Conservation (phyloP, 2,329 filamentous ascomycete species). For the Alternaria sp. region DNA sequence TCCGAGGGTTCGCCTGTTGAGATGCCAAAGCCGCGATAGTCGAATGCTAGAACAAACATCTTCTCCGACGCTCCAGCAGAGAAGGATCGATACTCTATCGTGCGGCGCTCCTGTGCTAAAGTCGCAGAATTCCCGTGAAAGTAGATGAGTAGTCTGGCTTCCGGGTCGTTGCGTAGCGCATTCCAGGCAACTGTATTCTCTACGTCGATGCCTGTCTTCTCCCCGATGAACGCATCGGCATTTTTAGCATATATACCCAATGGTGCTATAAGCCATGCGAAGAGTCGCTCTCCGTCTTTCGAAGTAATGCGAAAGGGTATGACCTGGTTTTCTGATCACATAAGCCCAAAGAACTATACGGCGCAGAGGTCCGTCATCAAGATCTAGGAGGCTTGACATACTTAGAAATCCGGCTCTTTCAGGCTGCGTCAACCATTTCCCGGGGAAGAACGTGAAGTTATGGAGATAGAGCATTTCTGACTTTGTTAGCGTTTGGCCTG, state of each 20-base stretch:
- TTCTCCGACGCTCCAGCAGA: slow-evolving; percentile 65
- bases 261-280: slow-evolving; percentile 91
- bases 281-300: slow-evolving; percentile 76
- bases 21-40: slow-evolving; percentile 88
- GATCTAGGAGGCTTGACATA: slow-evolving; percentile 17
- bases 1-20: slow-evolving; percentile 83
- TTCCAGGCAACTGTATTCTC: slow-evolving; percentile 57
- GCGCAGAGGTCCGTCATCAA: background rate
- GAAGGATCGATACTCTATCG: slow-evolving; percentile 77
- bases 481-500: slow-evolving; percentile 6
- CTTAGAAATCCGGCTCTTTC: slow-evolving; percentile 47
- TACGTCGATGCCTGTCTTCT: slow-evolving; percentile 44
- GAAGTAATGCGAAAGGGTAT: slow-evolving; percentile 80
- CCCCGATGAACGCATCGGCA: slow-evolving; percentile 67
- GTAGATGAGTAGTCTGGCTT: slow-evolving; percentile 62
- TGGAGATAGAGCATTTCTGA: slow-evolving; percentile 47
- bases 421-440: slow-evolving; percentile 44
- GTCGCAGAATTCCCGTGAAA: slow-evolving; percentile 72
- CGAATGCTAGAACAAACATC: slow-evolving; percentile 77
- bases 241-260: slow-evolving; percentile 75
- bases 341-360: slow-evolving; percentile 18
- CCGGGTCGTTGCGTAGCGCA: slow-evolving; percentile 58
- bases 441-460: slow-evolving; percentile 43
- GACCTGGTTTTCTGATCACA: slow-evolving; percentile 74
- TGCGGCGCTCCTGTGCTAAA: slow-evolving; percentile 77